These are phyloP conservation scores for Sutorius eximius DNA, from an alignment of 1,284 basidiomycete genomes.

Conservation along the genomic window DNA sequence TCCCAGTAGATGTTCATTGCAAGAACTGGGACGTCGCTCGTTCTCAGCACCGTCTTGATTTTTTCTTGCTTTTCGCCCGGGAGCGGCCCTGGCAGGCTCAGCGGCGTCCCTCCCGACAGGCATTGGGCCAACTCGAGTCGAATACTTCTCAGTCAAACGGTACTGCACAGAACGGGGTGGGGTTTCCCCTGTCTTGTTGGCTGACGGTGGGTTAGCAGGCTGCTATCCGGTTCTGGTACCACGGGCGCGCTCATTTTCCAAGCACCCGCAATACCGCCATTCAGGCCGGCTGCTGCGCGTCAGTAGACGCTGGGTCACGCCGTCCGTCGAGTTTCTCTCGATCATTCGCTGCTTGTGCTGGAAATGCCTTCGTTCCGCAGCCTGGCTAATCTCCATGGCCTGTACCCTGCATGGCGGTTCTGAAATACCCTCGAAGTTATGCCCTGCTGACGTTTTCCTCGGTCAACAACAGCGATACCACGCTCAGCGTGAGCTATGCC, in stretches of 20 bases:
- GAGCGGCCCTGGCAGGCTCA: conserved; percentile 7
- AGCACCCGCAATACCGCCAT: conserved; percentile 71
- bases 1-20: conserved; percentile 10
- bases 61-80: conserved; percentile 12
- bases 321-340: conserved; percentile 15
- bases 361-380: conserved; percentile 8
- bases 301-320: conserved; percentile 71
- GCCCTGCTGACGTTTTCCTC: conserved; percentile 61
- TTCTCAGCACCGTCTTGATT: conserved; percentile 10
- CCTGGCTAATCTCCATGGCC: conserved; percentile 66
- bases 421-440: conserved; percentile 66
- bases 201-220: conserved; percentile 50
- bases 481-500: conserved; percentile 59
- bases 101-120: conserved; percentile 12
- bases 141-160: conserved; percentile 14
- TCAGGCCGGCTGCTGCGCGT: conserved; percentile 58
- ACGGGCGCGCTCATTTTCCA: conserved; percentile 15
- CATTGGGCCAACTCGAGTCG: conserved; percentile 17
- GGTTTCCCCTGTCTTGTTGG: conserved; percentile 42
- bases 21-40: conserved; percentile 19
- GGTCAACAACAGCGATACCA: conserved; percentile 59
- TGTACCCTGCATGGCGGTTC: conserved; percentile 60
- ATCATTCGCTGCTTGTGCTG: not conserved
- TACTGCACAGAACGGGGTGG: conserved; percentile 27
- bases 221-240: conserved; percentile 7